Evolutionary conservation across 345 rosid genomes (phyloP).

Genomic region (Gossypium rotundifolium): DNA sequence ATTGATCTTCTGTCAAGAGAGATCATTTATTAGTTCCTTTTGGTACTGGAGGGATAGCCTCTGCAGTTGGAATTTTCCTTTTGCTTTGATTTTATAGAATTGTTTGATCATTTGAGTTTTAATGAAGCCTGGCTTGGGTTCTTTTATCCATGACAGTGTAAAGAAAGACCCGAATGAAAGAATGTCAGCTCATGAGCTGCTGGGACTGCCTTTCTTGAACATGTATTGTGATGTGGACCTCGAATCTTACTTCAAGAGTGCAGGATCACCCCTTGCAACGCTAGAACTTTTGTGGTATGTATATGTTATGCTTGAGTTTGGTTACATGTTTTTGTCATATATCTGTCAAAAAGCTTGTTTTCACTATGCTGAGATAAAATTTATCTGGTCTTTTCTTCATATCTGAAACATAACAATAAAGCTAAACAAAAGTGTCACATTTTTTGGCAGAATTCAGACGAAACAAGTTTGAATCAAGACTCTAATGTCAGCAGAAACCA

Average conservation of each 20-base stretch:
- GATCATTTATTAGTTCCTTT: background rate
- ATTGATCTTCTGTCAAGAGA: background rate
- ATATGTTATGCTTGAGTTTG: conserved; percentile 9
- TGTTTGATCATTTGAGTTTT: background rate
- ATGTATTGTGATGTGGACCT: conserved; percentile 63
- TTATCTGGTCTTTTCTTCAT: background rate
- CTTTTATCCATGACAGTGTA: conserved; percentile 43
- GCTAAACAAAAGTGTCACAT: background rate
- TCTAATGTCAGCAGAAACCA: background rate
- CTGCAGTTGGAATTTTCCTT: background rate
- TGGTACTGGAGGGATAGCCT: background rate
- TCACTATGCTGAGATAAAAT: background rate
- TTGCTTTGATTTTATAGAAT: background rate
- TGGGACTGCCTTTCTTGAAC: conserved; percentile 69
- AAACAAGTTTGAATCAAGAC: background rate
- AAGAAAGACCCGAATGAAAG: conserved; percentile 73
- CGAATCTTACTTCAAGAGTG: conserved; percentile 73
- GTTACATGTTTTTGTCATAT: background rate
- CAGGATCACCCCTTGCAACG: conserved; percentile 89
- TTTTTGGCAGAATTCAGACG: conserved; percentile 3
- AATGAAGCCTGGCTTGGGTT: conserved; percentile 13
- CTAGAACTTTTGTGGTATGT: conserved; percentile 43
- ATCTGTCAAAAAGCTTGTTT: background rate
- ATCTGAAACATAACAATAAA: background rate
- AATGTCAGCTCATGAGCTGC: conserved; percentile 59